Evolutionary conservation across 345 rosid species (phyloP), one percentile per base, ranked within the genome.

Genomic region (Syzygium jambos): DNA sequence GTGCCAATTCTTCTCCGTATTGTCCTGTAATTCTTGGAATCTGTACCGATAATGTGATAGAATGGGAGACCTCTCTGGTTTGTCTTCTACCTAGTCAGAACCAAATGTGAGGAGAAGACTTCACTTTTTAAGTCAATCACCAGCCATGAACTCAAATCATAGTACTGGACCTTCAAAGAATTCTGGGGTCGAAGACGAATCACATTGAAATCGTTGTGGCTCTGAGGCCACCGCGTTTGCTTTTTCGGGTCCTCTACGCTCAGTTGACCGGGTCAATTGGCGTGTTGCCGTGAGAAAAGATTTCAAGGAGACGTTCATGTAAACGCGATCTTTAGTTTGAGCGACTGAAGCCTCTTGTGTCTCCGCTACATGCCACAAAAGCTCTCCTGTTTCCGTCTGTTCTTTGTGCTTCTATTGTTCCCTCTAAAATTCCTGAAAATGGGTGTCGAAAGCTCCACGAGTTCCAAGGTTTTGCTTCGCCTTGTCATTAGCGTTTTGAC

Each of bases 271-370:
- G 14, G 73, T 61, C 38, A 61, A 12, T 13, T 59, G 34, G 30
- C 68, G 68, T 7, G 17, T 59, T 59, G 5, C 12, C 30, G 68
- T 59, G 68, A 59, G 27, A 0, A 27, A 11, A 7, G 9, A 59
- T 0, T 0, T 27, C 30, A 27, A 27, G 30, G 0, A 0, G 16
- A 11, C 68, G 11, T 59, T 27, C 68, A 59, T 59, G 27, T 6
- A 59, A 59, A 59, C 5, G 68, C 68, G 68, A 6, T 12, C 68
- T 5, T 59, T 15, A 59, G 68, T 0, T 1, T 12, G 16, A 12
- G 34, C 68, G 0, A 11, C 68, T 27, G 34, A 27, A 5, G 30
- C 68, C 68, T 16, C 68, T 14, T 27, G 30, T 59, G 68, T 59
- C 68, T 59, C 0, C 27, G 68, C 68, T 3, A 11, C 0, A 2